Base-by-base conservation (phyloP, 2,329 filamentous ascomycete genomes). In the Lasiodiplodia theobromae region DNA sequence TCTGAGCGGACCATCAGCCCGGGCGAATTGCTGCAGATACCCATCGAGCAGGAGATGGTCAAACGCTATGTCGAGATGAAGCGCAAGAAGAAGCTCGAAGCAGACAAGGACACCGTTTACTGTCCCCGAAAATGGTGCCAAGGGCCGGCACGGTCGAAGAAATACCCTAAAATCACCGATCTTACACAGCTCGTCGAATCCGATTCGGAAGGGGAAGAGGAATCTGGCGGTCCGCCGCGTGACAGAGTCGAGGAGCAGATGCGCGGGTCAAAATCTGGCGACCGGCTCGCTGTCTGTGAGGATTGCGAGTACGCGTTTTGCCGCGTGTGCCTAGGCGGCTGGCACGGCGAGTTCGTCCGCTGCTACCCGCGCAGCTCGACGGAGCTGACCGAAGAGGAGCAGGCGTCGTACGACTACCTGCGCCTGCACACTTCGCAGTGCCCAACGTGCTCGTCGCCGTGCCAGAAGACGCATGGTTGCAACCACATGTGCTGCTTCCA, bases 401-500 rank as follows among this genome's bases (percentile, higher is more conserved):
- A 93, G 76, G 93, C 93, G 0, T 94, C 92, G 2, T 85, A 96
- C 71, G 92, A 96, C 69, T 99, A 97, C 77, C 85, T 99, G 73
- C 85, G 88, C 60, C 81, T 88, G 70, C 90, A 97, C 81, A 96
- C 94, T 0, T 93, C 93, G 12, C 89, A 92, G 1, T 99, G 96
- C 76, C 94, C 96, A 12, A 95, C 93, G 4, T 99, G 96, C 81
- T 88, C 86, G 37, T 90, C 91, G 0, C 93, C 93, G 0, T 91
- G 91, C 25, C 93, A 97, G 77, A 99, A 99, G 84, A 93, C 91
- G 1, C 89, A 92, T 76, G 96, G 96, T 49, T 99, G 96, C 84
- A 97, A 97, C 79, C 94, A 97, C 80, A 98, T 98, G 94, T 92
- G 91, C 62, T 97, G 95, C 81, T 93, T 91, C 78, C 90, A 92